Conservation (phyloP, 2,329 filamentous ascomycete genomes). For the Sporothrix schenckii region DNA sequence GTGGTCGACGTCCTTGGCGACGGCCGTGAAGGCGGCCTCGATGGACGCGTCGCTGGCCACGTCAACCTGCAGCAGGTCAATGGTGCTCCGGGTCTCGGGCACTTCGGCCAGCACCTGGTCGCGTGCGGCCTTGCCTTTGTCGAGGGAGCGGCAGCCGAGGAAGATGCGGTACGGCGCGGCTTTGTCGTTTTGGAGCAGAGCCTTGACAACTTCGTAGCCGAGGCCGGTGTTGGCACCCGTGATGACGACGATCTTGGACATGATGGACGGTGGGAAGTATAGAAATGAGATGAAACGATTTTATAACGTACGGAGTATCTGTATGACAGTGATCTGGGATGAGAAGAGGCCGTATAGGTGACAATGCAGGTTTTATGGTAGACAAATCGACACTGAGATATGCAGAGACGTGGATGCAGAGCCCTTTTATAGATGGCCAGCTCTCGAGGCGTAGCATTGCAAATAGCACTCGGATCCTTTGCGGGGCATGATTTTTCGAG, state of each 20-base stretch:
- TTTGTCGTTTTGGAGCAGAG: slow-evolving; percentile 34
- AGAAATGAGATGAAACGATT: neutral
- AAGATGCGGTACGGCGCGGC: slow-evolving; percentile 38
- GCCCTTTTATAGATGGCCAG: too few relatives aligned
- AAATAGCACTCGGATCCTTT: too few relatives aligned
- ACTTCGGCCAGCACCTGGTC: slow-evolving; percentile 32
- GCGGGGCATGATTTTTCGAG: too few relatives aligned
- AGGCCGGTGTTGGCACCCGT: slow-evolving; percentile 40
- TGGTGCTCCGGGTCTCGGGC: slow-evolving; percentile 26
- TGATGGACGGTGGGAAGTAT: neutral
- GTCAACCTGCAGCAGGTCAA: slow-evolving; percentile 41
- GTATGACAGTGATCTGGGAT: neutral
- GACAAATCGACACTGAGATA: too few relatives aligned
- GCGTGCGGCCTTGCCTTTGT: slow-evolving; percentile 37
- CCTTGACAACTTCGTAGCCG: slow-evolving; percentile 39
- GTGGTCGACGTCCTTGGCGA: slow-evolving; percentile 39
- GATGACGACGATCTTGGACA: slow-evolving; percentile 31
- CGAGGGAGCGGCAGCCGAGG: slow-evolving; percentile 38
- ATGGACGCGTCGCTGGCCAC: slow-evolving; percentile 43
- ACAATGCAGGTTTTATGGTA: too few relatives aligned
- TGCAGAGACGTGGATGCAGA: too few relatives aligned
- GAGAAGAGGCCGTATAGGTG: neutral
- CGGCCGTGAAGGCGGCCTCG: slow-evolving; percentile 38
- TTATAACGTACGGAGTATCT: too few relatives aligned
- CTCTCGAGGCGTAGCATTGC: too few relatives aligned